Conservation (phyloP, 2,329 filamentous ascomycete genomes). For the Verticillium albo-atrum region DNA sequence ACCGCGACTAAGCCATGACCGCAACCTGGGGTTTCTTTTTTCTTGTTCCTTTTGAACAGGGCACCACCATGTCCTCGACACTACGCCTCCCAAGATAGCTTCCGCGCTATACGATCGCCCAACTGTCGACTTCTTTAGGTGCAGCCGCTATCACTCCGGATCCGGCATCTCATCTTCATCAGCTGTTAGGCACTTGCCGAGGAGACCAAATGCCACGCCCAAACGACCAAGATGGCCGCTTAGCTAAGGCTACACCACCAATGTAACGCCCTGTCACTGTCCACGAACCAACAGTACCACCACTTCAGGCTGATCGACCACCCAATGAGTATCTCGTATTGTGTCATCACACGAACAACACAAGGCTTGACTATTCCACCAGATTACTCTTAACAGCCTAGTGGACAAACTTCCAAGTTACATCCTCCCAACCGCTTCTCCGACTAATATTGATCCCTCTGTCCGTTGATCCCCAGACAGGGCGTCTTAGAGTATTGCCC, state of each 20-base stretch:
- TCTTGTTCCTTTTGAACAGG: not conserved
- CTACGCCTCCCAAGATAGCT: too few species aligned
- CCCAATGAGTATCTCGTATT: too few species aligned
- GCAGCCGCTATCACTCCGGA: not conserved
- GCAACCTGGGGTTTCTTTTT: not conserved
- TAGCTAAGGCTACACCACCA: too few species aligned
- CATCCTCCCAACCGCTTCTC: slow-evolving; percentile 18
- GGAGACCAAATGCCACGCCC: too few species aligned
- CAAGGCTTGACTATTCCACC: too few species aligned
- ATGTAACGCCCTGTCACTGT: too few species aligned
- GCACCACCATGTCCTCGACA: too few species aligned
- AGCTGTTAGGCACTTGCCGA: not conserved
- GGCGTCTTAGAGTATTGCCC: slow-evolving; percentile 9
- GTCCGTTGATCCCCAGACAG: slow-evolving; percentile 4
- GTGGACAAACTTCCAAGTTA: slow-evolving; percentile 14
- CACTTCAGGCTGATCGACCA: too few species aligned
- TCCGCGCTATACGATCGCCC: not conserved
- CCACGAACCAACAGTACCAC: too few species aligned
- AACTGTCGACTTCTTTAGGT: not conserved
- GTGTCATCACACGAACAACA: too few species aligned
- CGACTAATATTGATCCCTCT: slow-evolving; percentile 8
- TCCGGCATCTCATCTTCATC: not conserved
- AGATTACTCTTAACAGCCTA: not conserved
- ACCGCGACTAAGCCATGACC: not conserved
- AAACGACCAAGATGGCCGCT: too few species aligned